Conservation (phyloP, 2,329 filamentous ascomycete genomes). For the Aspergillus floridensis region DNA sequence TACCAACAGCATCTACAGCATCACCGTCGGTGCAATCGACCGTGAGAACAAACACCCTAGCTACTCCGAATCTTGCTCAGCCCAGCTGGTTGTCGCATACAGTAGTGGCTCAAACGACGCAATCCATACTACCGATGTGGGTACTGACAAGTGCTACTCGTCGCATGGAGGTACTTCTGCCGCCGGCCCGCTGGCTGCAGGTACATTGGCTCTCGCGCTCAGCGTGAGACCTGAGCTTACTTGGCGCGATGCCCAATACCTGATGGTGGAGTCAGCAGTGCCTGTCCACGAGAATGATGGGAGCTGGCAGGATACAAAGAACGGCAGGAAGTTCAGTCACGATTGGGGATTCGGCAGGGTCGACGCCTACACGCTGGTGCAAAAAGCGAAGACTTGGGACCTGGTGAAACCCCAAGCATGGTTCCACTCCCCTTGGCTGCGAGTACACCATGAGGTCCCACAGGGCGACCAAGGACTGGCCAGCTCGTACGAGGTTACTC, state of each 20-base stretch:
- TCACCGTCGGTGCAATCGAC: slow-evolving; percentile 92
- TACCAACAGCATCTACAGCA: slow-evolving; percentile 98
- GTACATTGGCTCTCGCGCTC: slow-evolving; percentile 85
- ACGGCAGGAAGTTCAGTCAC: slow-evolving; percentile 87
- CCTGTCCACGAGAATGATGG: slow-evolving; percentile 70
- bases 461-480: slow-evolving; percentile 78
- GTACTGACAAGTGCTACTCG: slow-evolving; percentile 71
- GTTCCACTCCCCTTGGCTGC: slow-evolving; percentile 90
- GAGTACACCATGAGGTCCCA: slow-evolving; percentile 80
- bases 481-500: slow-evolving; percentile 77
- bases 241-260: slow-evolving; percentile 93
- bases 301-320: slow-evolving; percentile 77
- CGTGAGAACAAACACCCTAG: slow-evolving; percentile 83
- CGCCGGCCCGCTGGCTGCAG: slow-evolving; percentile 86
- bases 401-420: slow-evolving; percentile 93
- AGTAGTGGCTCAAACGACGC: slow-evolving; percentile 85
- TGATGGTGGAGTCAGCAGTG: slow-evolving; percentile 79
- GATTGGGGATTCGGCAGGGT: slow-evolving; percentile 95
- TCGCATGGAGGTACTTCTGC: slow-evolving; percentile 94
- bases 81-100: slow-evolving; percentile 92
- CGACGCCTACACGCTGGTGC: slow-evolving; percentile 80
- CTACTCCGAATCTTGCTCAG: slow-evolving; percentile 95
- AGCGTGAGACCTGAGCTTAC: slow-evolving; percentile 80
- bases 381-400: slow-evolving; percentile 80
- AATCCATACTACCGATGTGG: slow-evolving; percentile 96